Percentiles rank a stretch among this genome's conserved stretches.
phyloP scores from a whole-genome alignment of 2,329 filamentous ascomycete species.

The Lithohypha guttulata region DNA sequence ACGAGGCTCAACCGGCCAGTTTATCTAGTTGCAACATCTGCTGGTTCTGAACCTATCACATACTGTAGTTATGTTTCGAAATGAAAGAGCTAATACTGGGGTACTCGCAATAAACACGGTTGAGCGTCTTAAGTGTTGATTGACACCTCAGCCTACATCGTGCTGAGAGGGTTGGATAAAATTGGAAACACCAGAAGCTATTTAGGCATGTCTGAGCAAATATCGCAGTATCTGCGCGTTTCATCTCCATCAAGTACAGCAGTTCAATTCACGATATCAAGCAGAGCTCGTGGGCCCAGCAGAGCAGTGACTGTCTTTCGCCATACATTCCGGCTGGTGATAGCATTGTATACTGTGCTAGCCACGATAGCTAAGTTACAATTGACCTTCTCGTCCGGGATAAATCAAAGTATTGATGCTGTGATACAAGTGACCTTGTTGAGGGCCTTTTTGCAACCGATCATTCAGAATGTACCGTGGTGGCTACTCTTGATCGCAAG shows the following conservation, averaged over 20 bases:
- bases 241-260: conserved; percentile 73
- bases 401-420: conserved; percentile 27
- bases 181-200: too few species aligned
- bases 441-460: conserved; percentile 23
- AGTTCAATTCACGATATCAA: conserved; percentile 86
- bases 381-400: conserved; percentile 20
- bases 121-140: too few species aligned
- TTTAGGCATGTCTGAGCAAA: conserved; percentile 5
- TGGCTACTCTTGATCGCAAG: conserved; percentile 32
- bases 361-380: conserved; percentile 28
- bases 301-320: conserved; percentile 34
- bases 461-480: conserved; percentile 33
- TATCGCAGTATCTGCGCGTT: conserved; percentile 48
- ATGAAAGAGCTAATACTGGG: too few species aligned
- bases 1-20: too few species aligned
- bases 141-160: too few species aligned
- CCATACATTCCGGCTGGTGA: conserved; percentile 34
- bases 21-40: too few species aligned
- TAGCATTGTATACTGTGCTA: conserved; percentile 33
- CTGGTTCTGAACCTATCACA: too few species aligned
- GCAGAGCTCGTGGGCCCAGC: conserved; percentile 44
- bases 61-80: too few species aligned
- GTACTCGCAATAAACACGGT: too few species aligned
- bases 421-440: conserved; percentile 15
- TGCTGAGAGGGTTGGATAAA: too few species aligned